Evolutionary conservation across 2,329 filamentous ascomycete species (phyloP), one percentile per base, ranked within the genome.

Genomic region (Clarireedia hainanense): DNA sequence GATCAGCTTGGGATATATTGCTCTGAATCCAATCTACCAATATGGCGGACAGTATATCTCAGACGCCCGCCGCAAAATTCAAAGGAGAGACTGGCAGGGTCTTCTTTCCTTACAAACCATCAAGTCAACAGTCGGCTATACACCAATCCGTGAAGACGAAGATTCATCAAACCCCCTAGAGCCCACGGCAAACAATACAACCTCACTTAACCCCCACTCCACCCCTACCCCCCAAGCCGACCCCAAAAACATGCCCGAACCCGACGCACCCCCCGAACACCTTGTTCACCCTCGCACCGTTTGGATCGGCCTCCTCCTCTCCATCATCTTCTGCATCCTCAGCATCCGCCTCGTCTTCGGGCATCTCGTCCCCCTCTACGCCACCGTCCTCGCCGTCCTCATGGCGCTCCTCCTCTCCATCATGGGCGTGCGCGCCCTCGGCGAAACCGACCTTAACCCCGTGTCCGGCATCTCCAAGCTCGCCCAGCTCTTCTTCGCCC

Each of bases 381-480:
- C 88, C 4, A 91, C 84, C 12, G 73, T 91, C 52, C 79, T 86
- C 12, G 87, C 95, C 2, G 92, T 96, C 6, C 69, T 95, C 27
- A 85, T 97, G 70, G 90, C 94, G 0, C 81, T 99, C 24, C 64
- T 91, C 1, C 78, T 94, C 17, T 89, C 87, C 55, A 85, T 94
- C 53, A 87, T 87, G 83, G 84, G 84, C 3, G 84, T 87, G 10
- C 73, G 84, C 34, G 84, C 84, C 1, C 71, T 87, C 0, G 84
- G 84, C 9, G 83, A 97, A 75, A 97, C 94, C 5, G 94, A 99
- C 66, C 78, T 99, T 9, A 97, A 97, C 68, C 94, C 94, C 0
- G 94, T 97, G 2, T 95, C 89, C 1, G 94, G 94, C 36, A 99
- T 97, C 71, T 92, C 88, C 68, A 99, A 99, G 74, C 80, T 99